Percentiles rank a stretch among this genome's conserved stretches.
Evolutionary conservation across 2,329 filamentous ascomycete genomes (phyloP).

Genomic region (Sporothrix euskadiensis): DNA sequence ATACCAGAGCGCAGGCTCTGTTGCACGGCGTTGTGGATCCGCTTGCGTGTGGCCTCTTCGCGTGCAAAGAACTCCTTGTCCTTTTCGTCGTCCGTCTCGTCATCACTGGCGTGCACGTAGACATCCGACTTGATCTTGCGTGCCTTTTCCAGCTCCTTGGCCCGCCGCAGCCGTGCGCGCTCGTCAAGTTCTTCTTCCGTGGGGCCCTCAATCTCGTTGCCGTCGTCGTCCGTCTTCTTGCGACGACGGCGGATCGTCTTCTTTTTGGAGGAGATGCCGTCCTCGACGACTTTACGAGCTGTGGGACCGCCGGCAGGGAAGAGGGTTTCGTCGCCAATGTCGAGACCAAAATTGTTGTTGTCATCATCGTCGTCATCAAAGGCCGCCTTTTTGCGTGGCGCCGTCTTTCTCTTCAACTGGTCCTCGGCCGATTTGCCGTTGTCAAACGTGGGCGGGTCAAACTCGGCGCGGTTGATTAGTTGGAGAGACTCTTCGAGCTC

Average conservation of each 20-base stretch:
- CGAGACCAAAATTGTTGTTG: constrained; percentile 46
- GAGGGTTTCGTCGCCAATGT: constrained; percentile 55
- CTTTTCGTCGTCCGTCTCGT: constrained; percentile 80
- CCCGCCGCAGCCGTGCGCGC: constrained; percentile 60
- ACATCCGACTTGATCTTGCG: constrained; percentile 80
- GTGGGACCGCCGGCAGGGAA: constrained; percentile 72
- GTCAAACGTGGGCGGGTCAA: constrained; percentile 74
- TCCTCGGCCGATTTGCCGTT: constrained; percentile 73
- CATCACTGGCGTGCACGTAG: constrained; percentile 80
- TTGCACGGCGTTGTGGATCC: constrained; percentile 44
- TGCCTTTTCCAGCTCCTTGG: constrained; percentile 74
- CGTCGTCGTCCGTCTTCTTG: constrained; percentile 44
- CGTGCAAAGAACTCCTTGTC: constrained; percentile 71
- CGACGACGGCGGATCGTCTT: constrained; percentile 58
- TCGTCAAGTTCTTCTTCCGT: constrained; percentile 63
- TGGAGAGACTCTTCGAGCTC: constrained; percentile 69
- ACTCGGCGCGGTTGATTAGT: constrained; percentile 74
- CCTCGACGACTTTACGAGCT: constrained; percentile 53
- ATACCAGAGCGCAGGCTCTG: constrained; percentile 28
- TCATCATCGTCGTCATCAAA: constrained; percentile 45
- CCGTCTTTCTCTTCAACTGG: constrained; percentile 72
- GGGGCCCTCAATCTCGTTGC: constrained; percentile 48
- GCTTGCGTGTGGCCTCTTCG: constrained; percentile 66
- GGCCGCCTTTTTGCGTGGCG: constrained; percentile 45
- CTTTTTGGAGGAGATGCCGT: constrained; percentile 53